Conservation (phyloP, 305 asterid genomes). For the Petunia hybrid region DNA sequence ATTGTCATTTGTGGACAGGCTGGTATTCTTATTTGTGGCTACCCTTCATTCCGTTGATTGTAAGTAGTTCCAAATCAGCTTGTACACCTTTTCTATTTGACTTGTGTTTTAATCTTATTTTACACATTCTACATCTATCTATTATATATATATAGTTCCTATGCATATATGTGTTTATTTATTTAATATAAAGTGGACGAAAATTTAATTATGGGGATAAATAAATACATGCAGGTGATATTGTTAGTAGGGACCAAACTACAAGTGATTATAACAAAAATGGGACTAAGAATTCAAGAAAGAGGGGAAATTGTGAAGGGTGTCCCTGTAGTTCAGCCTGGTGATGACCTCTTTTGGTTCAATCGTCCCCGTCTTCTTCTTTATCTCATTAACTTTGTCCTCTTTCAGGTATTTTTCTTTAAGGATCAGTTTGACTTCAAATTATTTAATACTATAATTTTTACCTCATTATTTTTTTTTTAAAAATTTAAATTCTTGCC, state of each 20-base stretch:
- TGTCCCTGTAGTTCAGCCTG: constrained; percentile 73
- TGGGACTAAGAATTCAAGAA: constrained; percentile 85
- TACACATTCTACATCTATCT: neutral
- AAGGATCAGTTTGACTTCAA: neutral
- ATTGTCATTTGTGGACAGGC: constrained; percentile 55
- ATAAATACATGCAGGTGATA: constrained; percentile 52
- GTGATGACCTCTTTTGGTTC: constrained; percentile 88
- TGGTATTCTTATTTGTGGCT: constrained; percentile 89
- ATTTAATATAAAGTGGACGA: neutral
- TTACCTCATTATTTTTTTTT: neutral
- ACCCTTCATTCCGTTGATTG: constrained; percentile 85
- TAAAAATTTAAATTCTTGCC: neutral
- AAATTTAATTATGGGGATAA: neutral
- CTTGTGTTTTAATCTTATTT: constrained; percentile 27
- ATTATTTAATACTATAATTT: neutral
- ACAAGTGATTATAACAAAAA: constrained; percentile 86
- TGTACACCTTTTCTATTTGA: neutral
- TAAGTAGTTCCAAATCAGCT: constrained; percentile 50
- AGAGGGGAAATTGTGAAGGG: constrained; percentile 77
- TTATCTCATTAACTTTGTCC: constrained; percentile 83
- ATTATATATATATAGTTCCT: neutral
- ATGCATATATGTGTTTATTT: neutral
- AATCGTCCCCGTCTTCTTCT: constrained; percentile 77
- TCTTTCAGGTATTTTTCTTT: constrained; percentile 66
- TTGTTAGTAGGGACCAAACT: constrained; percentile 83